Percentiles rank a stretch among this genome's conserved stretches.
Conservation (phyloP, 2,329 filamentous ascomycete genomes). For the Didymella keratinophila region DNA sequence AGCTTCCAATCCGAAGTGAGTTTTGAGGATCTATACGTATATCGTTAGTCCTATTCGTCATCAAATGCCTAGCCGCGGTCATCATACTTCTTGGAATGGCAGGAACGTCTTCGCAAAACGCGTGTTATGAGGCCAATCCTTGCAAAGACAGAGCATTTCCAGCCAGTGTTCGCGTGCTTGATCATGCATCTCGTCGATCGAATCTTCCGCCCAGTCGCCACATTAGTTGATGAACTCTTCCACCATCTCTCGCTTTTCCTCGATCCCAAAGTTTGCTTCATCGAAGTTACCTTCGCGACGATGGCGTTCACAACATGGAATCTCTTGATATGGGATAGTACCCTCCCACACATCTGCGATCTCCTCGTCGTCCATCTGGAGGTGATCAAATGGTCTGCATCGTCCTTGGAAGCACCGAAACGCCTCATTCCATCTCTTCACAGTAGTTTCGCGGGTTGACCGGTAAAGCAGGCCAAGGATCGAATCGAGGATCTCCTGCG, state of each 20-base stretch:
- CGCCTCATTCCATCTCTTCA: background rate
- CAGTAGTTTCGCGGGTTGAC: too few relatives aligned
- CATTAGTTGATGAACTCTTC: background rate
- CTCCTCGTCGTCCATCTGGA: background rate
- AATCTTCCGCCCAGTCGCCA: background rate
- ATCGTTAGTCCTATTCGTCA: background rate
- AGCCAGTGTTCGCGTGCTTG: background rate
- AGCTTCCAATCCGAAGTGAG: background rate
- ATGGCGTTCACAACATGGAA: background rate
- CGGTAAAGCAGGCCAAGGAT: background rate
- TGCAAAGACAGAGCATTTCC: background rate
- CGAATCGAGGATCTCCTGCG: conserved; percentile 19
- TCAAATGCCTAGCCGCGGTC: background rate
- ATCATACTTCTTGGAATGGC: background rate
- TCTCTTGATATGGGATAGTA: background rate
- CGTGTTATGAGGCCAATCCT: too few relatives aligned
- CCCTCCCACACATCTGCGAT: background rate
- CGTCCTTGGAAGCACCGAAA: conserved; percentile 10
- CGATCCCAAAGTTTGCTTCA: background rate
- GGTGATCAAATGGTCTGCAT: background rate
- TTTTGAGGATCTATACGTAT: background rate
- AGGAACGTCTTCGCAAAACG: background rate
- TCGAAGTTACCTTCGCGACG: background rate
- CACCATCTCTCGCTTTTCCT: background rate
- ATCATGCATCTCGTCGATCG: background rate